Percentiles rank a stretch among this genome's conserved stretches.
phyloP scores from a whole-genome alignment of 2,329 filamentous ascomycete genomes.

The Xylariaceae sp. region DNA sequence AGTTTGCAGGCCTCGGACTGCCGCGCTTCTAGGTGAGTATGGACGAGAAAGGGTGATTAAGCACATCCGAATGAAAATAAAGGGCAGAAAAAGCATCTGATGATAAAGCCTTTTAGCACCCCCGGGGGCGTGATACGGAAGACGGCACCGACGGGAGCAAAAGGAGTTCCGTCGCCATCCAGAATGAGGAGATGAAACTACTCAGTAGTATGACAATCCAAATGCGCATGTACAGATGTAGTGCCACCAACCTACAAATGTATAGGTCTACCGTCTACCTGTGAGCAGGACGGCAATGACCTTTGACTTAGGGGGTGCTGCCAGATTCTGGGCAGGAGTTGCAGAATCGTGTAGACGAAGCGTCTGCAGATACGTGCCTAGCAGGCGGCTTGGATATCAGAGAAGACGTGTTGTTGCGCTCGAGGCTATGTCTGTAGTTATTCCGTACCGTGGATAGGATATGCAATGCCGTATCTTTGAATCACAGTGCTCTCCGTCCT shows the following conservation, averaged over 20 bases:
- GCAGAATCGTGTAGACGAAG: neutral
- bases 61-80: neutral
- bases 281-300: neutral
- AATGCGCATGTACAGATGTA: neutral
- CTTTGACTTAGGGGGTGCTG: neutral
- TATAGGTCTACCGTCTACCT: neutral
- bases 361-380: slow-evolving; percentile 4
- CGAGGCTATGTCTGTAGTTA: too few species aligned
- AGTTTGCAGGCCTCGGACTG: slow-evolving; percentile 5
- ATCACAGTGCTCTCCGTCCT: neutral
- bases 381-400: slow-evolving; percentile 1
- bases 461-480: slow-evolving; percentile 1
- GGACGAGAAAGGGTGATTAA: neutral
- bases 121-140: slow-evolving; percentile 9
- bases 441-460: too few species aligned
- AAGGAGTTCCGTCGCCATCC: slow-evolving; percentile 1
- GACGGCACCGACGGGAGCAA: slow-evolving; percentile 1
- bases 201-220: neutral
- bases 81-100: neutral
- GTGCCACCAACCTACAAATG: slow-evolving; percentile 2
- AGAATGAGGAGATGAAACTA: neutral
- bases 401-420: neutral
- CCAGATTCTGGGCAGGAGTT: neutral
- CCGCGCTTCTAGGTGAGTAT: slow-evolving; percentile 1
- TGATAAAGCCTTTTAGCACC: neutral